Base-by-base conservation (phyloP, 805 yeast species). In the Kodamaea nitidulidarum region DNA sequence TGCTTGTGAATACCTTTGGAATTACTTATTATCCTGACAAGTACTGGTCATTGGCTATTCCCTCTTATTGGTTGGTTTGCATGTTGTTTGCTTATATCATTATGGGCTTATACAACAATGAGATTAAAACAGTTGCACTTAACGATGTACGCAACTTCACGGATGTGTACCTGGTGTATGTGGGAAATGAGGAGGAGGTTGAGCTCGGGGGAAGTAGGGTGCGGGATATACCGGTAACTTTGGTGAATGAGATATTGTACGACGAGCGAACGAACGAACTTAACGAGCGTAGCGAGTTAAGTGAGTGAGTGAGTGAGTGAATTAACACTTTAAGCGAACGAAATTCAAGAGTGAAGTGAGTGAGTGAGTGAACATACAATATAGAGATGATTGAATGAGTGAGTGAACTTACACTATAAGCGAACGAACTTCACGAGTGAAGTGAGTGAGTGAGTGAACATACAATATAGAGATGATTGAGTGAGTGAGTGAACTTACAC, bases 1-100 rank as follows among this genome's bases (percentile, higher is more conserved):
- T 74, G 25, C 72, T 84, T 15, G 48, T 51, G 30, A 70, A 78
- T 41, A 50, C 50, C 7, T 47, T 78, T 21, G 80, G 79, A 12
- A 76, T 83, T 14, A 76, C 73, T 51, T 88, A 80, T 58, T 84
- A 81, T 50, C 98, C 98, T 0, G 84, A 91, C 22, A 71, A 95
- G 48, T 84, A 90, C 80, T 93, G 98, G 98, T 81, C 95, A 2
- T 55, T 85, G 25, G 84, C 87, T 1, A 58, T 85, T 2, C 95
- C 96, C 3, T 70, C 86, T 10, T 77, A 76, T 47, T 70, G 82
- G 4, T 61, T 91, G 21, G 78, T 86, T 71, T 57, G 71, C 8
- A 80, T 90, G 88, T 61, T 81, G 12, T 88, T 77, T 53, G 75
- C 73, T 0, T 91, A 90, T 56, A 65, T 84, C 2, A 86, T 81